Percentiles rank a stretch among this genome's conserved stretches.
phyloP scores from a whole-genome alignment of 306 rosid genomes.

The Casuarina glauca region DNA sequence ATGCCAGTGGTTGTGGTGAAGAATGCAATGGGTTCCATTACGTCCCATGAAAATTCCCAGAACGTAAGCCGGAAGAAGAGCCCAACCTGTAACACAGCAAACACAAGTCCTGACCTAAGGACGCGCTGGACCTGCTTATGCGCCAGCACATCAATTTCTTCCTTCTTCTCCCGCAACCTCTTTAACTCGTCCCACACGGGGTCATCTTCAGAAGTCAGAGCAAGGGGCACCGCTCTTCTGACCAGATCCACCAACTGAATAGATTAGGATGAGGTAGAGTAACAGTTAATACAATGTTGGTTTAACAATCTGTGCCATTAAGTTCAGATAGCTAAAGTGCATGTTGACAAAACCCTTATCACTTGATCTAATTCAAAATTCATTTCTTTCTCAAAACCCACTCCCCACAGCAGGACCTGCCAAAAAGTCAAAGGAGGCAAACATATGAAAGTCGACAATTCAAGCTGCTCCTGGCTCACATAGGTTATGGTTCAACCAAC shows the following conservation, averaged over 20 bases:
- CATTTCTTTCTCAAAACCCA: constrained; percentile 3
- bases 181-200: constrained; percentile 62
- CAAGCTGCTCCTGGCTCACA: constrained; percentile 4
- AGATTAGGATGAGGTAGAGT: constrained; percentile 10
- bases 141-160: constrained; percentile 67
- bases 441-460: not conserved
- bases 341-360: not conserved
- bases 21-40: constrained; percentile 92
- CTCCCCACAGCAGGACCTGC: not conserved
- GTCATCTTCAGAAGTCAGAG: constrained; percentile 56
- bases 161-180: constrained; percentile 58
- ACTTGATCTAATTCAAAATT: constrained; percentile 5
- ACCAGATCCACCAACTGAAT: constrained; percentile 80
- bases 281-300: constrained; percentile 13
- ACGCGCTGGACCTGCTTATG: constrained; percentile 70
- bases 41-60: constrained; percentile 99
- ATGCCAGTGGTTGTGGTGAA: constrained; percentile 69
- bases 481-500: not conserved
- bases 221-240: constrained; percentile 75
- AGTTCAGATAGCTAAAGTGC: constrained; percentile 14
- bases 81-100: constrained; percentile 48
- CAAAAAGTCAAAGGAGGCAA: not conserved
- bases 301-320: constrained; percentile 5
- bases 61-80: constrained; percentile 91
- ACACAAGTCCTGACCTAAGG: constrained; percentile 72